Base-by-base conservation (phyloP, 2,329 filamentous ascomycete species). In the Mycosphaerella sp. region DNA sequence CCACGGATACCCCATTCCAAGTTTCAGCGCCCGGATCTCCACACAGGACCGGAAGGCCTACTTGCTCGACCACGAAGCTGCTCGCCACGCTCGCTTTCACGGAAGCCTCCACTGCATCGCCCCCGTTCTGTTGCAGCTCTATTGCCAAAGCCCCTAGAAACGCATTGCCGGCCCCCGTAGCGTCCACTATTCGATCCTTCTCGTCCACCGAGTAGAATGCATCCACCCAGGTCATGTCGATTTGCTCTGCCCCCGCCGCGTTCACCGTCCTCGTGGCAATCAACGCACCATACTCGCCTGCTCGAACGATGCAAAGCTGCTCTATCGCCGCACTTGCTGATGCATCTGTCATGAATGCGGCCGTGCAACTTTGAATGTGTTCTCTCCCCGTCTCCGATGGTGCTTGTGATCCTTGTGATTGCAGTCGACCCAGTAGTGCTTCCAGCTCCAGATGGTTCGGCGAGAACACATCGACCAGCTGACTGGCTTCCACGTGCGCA, bases 1-100 rank as follows among this genome's bases (percentile, higher is more conserved):
- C 59, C 43, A 76, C 72, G 38, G 59, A 62, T 26, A 69, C 67
- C n/a, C 69, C 72, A 57, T 79, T 79, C 77, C 77, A 79, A 4
- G 66, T 66, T 12, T 69, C 55, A 34, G 51, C 32, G 7, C 65
- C 60, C 43, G 65, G 63, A 42, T 41, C 45, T 14, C 49, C 39
- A 34, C 36, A 40, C 17, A 46, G 43, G 1, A 69, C 68, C 12
- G 65, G 64, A 12, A 64, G 26, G 3, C 65, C 65, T 7, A 65
- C 53, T 26, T 62, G 60, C 42, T 67, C 64, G 9, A 66, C 45
- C 3, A 56, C 62, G 50, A 67, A 64, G 43, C 63, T 65, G 12
- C 64, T 64, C 23, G 64, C 64, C 10, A 67, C 63, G 32, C 52
- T 61, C 1, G 64, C 65, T 47, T 63, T 66, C 14, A 32, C 54